Evolutionary conservation across 352 stramenopile species (phyloP).

Genomic region (Globisporangium viniferum): DNA sequence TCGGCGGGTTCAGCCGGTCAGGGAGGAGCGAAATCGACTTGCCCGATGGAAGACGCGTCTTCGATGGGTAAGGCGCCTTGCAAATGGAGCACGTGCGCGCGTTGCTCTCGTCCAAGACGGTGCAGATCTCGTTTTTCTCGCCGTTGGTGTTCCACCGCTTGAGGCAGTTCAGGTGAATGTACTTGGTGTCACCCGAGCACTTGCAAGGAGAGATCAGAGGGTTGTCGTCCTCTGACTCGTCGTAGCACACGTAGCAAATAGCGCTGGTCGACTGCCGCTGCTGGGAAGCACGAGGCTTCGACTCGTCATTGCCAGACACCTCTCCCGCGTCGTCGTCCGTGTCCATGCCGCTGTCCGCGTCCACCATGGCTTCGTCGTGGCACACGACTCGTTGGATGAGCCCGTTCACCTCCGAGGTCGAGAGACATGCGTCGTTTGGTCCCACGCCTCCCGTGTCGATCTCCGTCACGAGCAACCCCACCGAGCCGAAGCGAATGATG

Average conservation of each 20-base stretch:
- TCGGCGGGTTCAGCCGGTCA: conserved; percentile 66
- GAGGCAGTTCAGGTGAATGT: conserved; percentile 95
- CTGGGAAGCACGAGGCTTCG: conserved; percentile 64
- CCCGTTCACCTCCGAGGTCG: conserved; percentile 69
- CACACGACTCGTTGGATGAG: conserved; percentile 82
- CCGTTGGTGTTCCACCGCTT: conserved; percentile 93
- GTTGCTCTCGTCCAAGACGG: conserved; percentile 81
- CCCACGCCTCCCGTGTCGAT: conserved; percentile 74
- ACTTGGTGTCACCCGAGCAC: conserved; percentile 94
- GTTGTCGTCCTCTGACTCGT: conserved; percentile 85
- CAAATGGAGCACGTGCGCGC: conserved; percentile 84
- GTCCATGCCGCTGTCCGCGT: conserved; percentile 82
- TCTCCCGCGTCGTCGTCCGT: conserved; percentile 85
- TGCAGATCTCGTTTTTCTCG: conserved; percentile 88
- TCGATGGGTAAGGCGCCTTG: conserved; percentile 82
- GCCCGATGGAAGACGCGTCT: conserved; percentile 67
- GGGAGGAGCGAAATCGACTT: conserved; percentile 76
- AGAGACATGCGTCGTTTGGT: conserved; percentile 69
- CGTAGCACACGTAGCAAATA: conserved; percentile 88
- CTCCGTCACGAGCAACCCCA: conserved; percentile 79
- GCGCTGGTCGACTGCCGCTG: conserved; percentile 75
- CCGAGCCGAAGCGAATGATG: conserved; percentile 84
- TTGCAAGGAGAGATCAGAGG: conserved; percentile 94
- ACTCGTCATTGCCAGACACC: conserved; percentile 80
- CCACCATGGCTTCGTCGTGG: conserved; percentile 71